Percentiles rank a stretch among this genome's conserved stretches.
phyloP scores from a whole-genome alignment of 768 basidiomycete genomes.

The Suillus bovinus region DNA sequence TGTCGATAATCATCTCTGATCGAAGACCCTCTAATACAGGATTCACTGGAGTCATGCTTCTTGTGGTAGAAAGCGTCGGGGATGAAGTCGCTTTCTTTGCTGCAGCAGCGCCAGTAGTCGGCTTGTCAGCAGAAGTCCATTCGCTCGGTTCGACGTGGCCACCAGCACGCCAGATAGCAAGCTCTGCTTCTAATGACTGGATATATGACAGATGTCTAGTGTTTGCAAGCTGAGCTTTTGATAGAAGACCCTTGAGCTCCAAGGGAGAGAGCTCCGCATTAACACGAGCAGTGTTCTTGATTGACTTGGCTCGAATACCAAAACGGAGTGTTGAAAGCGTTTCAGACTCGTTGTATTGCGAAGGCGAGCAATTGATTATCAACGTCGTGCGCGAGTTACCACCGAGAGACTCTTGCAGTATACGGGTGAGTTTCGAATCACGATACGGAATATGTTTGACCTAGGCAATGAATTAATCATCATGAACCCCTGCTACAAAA shows the following conservation, averaged over 20 bases:
- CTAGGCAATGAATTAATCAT: constrained; percentile 41
- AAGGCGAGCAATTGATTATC: constrained; percentile 99
- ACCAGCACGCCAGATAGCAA: constrained; percentile 87
- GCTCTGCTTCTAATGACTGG: constrained; percentile 85
- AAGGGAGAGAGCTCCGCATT: constrained; percentile 96
- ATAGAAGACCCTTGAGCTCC: constrained; percentile 90
- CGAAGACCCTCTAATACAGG: constrained; percentile 72
- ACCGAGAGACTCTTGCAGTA: constrained; percentile 96
- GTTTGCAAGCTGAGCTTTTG: constrained; percentile 87
- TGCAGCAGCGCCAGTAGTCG: constrained; percentile 40
- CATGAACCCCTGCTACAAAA: background rate
- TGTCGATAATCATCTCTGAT: constrained; percentile 58
- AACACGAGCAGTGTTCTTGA: constrained; percentile 99
- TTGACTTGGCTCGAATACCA: constrained; percentile 99
- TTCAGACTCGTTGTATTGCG: constrained; percentile 95
- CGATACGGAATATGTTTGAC: constrained; percentile 97
- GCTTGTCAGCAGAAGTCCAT: constrained; percentile 75
- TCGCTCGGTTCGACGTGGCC: constrained; percentile 80
- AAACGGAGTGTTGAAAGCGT: constrained; percentile 97
- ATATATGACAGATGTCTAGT: constrained; percentile 85
- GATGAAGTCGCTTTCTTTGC: constrained; percentile 53
- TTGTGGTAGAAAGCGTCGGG: constrained; percentile 64
- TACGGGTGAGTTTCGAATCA: constrained; percentile 98
- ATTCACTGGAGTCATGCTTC: constrained; percentile 75
- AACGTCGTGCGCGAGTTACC: constrained; percentile 95